Base-by-base conservation (phyloP, 805 yeast species). In the Cyberlindnera galapagoensis region DNA sequence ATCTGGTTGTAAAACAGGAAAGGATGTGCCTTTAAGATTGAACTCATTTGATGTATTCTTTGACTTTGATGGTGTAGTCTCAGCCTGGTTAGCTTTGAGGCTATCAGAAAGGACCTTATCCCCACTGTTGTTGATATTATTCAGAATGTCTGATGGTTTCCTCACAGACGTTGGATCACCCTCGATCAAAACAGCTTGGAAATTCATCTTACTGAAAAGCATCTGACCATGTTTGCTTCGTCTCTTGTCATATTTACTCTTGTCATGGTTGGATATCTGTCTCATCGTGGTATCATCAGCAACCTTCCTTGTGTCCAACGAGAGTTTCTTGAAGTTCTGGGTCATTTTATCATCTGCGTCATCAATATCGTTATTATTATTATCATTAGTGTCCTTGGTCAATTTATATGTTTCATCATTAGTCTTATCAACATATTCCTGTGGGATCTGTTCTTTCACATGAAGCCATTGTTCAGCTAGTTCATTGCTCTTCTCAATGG, bases 161-260 rank as follows among this genome's bases (percentile, higher is more conserved):
- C 30, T 42, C 13, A 40, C 49, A 1, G 57, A 52, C 5, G 51
- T 42, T 36, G 62, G 59, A 20, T 60, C 50, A 9, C 52, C 53
- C 19, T 55, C 54, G 21, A 62, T 49, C 24, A 61, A 42, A 3
- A 62, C 52, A 1, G 69, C 65, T 29, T 54, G 55, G 15, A 63
- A 48, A 38, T 64, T 63, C 63, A 64, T 55, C 32, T 60, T 63
- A n/a, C 60, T 57, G 39, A 62, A 46, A 10, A 64, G 46, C 21
- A 55, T 44, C 13, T 65, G 63, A 6, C 70, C 70, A 21, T 62
- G 56, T 26, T 50, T 36, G 27, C 52, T 49, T 38, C 44, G 43
- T 33, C 54, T 41, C 29, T 44, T 46, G 18, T 51, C 51, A 16
- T 41, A 40, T 15, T 34, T 34, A 3, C 46, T 28, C 11, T 38